Percentiles rank a stretch among this genome's conserved stretches.
These are phyloP conservation scores for Populus nigra DNA, from an alignment of 345 rosid genomes.

Conservation along the genomic window DNA sequence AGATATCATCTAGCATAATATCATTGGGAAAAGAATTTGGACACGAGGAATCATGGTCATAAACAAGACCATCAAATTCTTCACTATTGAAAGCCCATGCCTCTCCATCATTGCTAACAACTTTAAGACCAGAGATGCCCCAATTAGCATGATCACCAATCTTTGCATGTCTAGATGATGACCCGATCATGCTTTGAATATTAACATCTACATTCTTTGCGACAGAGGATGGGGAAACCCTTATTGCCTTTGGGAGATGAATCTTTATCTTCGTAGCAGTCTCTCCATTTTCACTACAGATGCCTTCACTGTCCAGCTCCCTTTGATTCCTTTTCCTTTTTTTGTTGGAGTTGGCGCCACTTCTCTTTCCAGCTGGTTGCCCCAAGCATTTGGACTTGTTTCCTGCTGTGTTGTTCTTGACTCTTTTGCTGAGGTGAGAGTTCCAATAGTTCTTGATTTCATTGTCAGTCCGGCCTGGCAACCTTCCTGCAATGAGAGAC, in stretches of 20 bases:
- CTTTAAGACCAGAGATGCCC: background rate
- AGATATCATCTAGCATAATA: conserved; percentile 15
- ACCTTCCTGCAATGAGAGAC: conserved; percentile 42
- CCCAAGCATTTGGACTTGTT: background rate
- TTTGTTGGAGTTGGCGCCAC: background rate
- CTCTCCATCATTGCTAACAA: background rate
- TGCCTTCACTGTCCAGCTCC: background rate
- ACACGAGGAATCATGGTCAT: background rate
- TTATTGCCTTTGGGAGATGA: conserved; percentile 32
- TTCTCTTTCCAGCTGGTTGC: background rate
- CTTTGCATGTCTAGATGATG: background rate
- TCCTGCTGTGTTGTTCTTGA: background rate
- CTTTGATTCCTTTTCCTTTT: background rate
- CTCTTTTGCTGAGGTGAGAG: conserved; percentile 36
- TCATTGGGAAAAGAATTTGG: background rate
- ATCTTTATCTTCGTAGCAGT: conserved; percentile 14
- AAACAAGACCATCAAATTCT: background rate
- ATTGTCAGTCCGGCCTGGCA: conserved; percentile 52
- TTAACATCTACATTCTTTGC: conserved; percentile 5
- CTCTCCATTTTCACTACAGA: background rate
- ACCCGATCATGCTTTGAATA: background rate
- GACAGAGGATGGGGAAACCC: conserved; percentile 21
- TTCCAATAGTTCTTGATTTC: conserved; percentile 56
- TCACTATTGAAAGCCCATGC: background rate
- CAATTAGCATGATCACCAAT: background rate